These are phyloP conservation scores for Entomortierella parvispora DNA, from an alignment of 192 early-diverging fungal genomes.

Conservation along the genomic window DNA sequence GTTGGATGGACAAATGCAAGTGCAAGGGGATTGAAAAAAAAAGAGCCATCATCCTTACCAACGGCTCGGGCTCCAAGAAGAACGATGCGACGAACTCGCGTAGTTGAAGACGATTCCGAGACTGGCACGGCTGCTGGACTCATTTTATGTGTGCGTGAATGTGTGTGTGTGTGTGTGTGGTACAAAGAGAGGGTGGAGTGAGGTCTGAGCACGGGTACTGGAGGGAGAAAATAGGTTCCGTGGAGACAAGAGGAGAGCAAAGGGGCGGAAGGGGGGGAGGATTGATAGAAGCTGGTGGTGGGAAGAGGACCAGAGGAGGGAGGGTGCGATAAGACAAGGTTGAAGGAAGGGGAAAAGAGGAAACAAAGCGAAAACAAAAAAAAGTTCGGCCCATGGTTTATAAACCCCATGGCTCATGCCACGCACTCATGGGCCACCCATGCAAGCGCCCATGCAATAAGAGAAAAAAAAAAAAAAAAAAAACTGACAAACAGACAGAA, in stretches of 20 bases:
- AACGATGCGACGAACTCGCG: constrained; percentile 82
- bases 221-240: too few relatives aligned
- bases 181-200: too few relatives aligned
- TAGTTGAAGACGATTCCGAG: constrained; percentile 24
- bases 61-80: constrained; percentile 84
- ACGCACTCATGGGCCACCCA: too few relatives aligned
- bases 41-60: constrained; percentile 53
- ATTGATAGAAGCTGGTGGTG: background rate
- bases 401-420: too few relatives aligned
- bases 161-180: too few relatives aligned
- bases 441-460: too few relatives aligned
- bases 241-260: too few relatives aligned
- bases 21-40: background rate
- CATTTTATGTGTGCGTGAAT: too few relatives aligned
- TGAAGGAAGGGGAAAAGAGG: background rate
- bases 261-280: too few relatives aligned
- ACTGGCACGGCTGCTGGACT: constrained; percentile 19
- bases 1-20: background rate
- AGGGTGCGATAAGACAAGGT: constrained; percentile 4
- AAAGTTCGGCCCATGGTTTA: too few relatives aligned
- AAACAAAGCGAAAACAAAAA: constrained; percentile 10
- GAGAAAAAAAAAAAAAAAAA: background rate
- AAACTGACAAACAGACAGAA: too few relatives aligned
- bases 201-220: too few relatives aligned
- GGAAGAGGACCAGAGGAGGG: background rate